phyloP scores from a whole-genome alignment of 2,329 filamentous ascomycete genomes.

The Penicillium palitans region DNA sequence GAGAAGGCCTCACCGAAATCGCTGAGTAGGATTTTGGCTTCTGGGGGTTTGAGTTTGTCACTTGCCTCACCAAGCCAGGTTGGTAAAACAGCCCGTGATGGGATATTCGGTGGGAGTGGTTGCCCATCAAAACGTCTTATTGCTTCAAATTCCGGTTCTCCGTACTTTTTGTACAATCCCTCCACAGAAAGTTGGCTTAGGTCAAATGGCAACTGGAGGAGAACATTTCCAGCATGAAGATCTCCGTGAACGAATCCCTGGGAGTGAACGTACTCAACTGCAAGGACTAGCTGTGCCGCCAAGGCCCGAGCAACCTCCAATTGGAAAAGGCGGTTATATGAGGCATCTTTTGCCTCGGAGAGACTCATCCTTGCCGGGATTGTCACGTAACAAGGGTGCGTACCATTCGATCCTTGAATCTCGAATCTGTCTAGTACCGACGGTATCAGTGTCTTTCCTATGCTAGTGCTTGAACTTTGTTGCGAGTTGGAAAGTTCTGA shows the following conservation, averaged over 20 bases:
- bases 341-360: slow-evolving; percentile 15
- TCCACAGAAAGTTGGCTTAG: slow-evolving; percentile 22
- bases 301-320: slow-evolving; percentile 16
- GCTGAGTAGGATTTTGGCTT: slow-evolving; percentile 29
- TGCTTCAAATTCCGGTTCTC: slow-evolving; percentile 21
- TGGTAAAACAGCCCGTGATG: slow-evolving; percentile 30
- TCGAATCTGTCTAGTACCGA: slow-evolving; percentile 16
- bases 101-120: slow-evolving; percentile 30
- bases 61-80: slow-evolving; percentile 40
- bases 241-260: slow-evolving; percentile 39
- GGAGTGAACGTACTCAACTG: slow-evolving; percentile 23
- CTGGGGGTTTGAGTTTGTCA: slow-evolving; percentile 31
- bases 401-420: slow-evolving; percentile 18
- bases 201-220: slow-evolving; percentile 26
- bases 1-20: slow-evolving; percentile 44
- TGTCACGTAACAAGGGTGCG: slow-evolving; percentile 17
- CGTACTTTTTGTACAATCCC: slow-evolving; percentile 24
- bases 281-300: slow-evolving; percentile 26
- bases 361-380: slow-evolving; percentile 19
- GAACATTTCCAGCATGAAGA: slow-evolving; percentile 39
- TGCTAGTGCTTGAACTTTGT: not conserved
- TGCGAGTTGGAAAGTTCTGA: slow-evolving; percentile 6
- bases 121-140: slow-evolving; percentile 26
- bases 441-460: slow-evolving; percentile 11
- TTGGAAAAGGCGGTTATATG: slow-evolving; percentile 19